Evolutionary conservation across 805 yeast genomes (phyloP).

Genomic region (Candida arabinofermentans): DNA sequence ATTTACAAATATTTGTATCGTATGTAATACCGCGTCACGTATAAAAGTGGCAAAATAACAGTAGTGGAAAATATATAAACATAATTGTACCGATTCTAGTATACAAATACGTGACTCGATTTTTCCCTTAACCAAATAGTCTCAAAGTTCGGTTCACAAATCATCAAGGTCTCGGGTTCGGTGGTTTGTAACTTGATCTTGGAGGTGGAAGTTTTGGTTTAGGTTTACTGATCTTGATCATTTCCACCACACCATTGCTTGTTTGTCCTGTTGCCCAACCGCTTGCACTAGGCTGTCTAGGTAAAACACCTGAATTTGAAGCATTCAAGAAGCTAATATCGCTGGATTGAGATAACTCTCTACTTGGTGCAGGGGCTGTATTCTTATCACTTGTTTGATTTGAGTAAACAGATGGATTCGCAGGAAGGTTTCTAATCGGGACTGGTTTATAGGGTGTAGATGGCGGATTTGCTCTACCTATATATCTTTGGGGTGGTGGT

Average conservation of each 20-base stretch:
- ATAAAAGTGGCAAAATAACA: too few relatives aligned
- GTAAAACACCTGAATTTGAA: not conserved
- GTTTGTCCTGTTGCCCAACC: not conserved
- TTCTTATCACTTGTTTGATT: not conserved
- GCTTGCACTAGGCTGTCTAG: not conserved
- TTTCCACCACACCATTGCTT: conserved; percentile 3
- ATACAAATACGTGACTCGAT: not conserved
- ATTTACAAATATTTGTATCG: too few relatives aligned
- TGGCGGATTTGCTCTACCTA: too few relatives aligned
- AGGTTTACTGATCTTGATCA: conserved; percentile 22
- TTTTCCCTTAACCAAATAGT: not conserved
- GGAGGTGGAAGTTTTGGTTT: conserved; percentile 11
- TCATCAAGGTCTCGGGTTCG: not conserved
- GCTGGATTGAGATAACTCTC: not conserved
- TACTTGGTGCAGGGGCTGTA: not conserved
- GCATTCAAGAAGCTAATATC: not conserved
- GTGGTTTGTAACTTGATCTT: not conserved
- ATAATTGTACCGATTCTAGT: too few relatives aligned
- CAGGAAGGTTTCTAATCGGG: too few relatives aligned
- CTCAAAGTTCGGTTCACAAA: not conserved
- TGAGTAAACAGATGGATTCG: too few relatives aligned
- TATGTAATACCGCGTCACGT: too few relatives aligned
- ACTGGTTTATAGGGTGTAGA: too few relatives aligned
- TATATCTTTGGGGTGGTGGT: too few relatives aligned
- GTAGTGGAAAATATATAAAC: too few relatives aligned